These are phyloP conservation scores for Mortierella claussenii DNA, from an alignment of 192 early-diverging fungal genomes.

Conservation along the genomic window DNA sequence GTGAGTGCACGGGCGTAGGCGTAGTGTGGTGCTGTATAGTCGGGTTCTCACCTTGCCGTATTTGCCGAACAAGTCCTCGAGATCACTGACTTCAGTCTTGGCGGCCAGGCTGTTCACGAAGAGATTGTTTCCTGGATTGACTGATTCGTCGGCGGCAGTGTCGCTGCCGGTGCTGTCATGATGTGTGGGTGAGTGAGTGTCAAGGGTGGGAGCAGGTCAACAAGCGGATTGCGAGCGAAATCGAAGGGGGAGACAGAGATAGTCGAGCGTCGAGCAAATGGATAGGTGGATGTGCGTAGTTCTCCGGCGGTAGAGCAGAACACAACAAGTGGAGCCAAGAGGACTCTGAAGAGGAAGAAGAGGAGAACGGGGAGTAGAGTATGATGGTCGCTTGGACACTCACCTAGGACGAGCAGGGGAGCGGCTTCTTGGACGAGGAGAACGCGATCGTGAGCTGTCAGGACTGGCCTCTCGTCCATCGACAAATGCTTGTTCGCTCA, in stretches of 20 bases:
- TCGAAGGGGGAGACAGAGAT: too few relatives aligned
- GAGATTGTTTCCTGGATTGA: slow-evolving; percentile 76
- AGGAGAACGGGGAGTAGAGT: neutral
- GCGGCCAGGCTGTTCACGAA: slow-evolving; percentile 77
- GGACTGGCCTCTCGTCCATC: slow-evolving; percentile 40
- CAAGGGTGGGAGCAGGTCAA: slow-evolving; percentile 10
- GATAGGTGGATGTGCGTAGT: too few relatives aligned
- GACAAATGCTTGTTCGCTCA: slow-evolving; percentile 48
- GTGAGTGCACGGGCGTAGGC: too few relatives aligned
- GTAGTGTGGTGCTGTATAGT: too few relatives aligned
- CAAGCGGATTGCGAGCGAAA: neutral
- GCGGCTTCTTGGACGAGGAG: slow-evolving; percentile 45
- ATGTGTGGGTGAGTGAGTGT: slow-evolving; percentile 2
- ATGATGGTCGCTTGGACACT: slow-evolving; percentile 7
- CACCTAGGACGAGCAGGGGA: slow-evolving; percentile 40
- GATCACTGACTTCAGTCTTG: slow-evolving; percentile 67
- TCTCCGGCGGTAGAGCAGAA: too few relatives aligned
- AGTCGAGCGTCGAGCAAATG: too few relatives aligned
- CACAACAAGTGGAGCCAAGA: neutral
- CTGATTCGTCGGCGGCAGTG: slow-evolving; percentile 42
- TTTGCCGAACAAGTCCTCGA: slow-evolving; percentile 77
- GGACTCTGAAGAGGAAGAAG: neutral
- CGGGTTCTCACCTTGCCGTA: slow-evolving; percentile 76
- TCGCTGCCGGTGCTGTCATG: slow-evolving; percentile 22
- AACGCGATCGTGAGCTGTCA: slow-evolving; percentile 39